phyloP scores from a whole-genome alignment of 805 yeast species.

The Myxozyma mucilagina region DNA sequence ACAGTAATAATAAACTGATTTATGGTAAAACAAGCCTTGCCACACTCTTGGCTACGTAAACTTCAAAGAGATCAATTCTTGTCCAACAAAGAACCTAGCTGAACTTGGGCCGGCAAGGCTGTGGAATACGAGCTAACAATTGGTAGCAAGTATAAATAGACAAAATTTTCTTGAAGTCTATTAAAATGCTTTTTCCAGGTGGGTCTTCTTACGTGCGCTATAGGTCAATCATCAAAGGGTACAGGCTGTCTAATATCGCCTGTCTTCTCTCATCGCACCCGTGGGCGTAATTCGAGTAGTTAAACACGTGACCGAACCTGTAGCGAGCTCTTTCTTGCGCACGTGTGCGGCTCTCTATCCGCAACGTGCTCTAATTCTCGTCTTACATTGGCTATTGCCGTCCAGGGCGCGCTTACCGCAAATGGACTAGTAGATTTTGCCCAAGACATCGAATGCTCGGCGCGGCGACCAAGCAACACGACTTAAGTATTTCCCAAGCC shows the following conservation, averaged over 20 bases:
- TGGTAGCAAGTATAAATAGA: background rate
- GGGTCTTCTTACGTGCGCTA: background rate
- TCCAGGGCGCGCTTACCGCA: slow-evolving; percentile 1
- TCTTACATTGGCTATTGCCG: background rate
- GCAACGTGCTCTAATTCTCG: background rate
- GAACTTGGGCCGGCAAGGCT: too few relatives aligned
- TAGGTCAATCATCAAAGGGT: background rate
- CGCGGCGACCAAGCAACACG: background rate
- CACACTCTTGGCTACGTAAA: too few relatives aligned
- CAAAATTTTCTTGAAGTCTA: background rate
- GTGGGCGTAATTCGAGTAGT: background rate
- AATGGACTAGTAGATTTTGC: background rate
- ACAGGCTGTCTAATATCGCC: background rate
- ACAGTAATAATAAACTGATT: too few relatives aligned
- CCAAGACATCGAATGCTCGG: background rate
- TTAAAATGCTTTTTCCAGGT: background rate
- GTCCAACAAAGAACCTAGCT: too few relatives aligned
- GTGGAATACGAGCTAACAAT: too few relatives aligned
- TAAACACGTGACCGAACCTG: slow-evolving; percentile 3
- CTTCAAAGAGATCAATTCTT: too few relatives aligned
- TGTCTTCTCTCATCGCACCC: background rate
- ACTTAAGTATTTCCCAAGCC: background rate
- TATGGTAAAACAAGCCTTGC: too few relatives aligned
- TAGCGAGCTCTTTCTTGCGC: background rate
- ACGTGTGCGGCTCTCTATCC: slow-evolving; percentile 1